Evolutionary conservation across 177 flowering plant genomes (phyloP).

Genomic region (Vitis hybrid): DNA sequence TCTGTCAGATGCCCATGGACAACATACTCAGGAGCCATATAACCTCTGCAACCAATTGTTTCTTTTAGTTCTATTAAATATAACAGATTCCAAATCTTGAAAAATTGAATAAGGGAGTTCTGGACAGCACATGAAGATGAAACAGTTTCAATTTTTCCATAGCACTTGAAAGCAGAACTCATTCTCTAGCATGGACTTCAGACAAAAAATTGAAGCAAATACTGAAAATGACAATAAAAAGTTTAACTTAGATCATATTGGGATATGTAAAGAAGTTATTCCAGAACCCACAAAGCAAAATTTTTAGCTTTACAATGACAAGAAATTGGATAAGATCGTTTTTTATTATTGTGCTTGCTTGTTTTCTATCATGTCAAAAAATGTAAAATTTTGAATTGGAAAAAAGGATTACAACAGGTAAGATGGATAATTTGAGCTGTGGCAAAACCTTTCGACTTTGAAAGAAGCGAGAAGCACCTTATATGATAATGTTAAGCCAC

Average conservation of each 20-base stretch:
- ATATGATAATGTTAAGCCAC: too few relatives aligned
- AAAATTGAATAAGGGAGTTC: neutral
- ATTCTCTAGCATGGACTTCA: neutral
- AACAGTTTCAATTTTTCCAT: neutral
- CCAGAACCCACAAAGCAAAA: too few relatives aligned
- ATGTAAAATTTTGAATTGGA: too few relatives aligned
- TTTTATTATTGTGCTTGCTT: too few relatives aligned
- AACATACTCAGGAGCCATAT: slow-evolving; percentile 39
- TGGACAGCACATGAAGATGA: neutral
- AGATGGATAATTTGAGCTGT: too few relatives aligned
- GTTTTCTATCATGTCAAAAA: too few relatives aligned
- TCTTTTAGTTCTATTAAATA: neutral
- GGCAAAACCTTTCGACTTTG: too few relatives aligned
- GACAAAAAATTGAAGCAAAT: neutral
- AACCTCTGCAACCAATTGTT: slow-evolving; percentile 13
- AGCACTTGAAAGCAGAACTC: neutral
- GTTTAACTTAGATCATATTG: neutral
- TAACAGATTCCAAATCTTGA: neutral
- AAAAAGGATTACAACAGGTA: too few relatives aligned
- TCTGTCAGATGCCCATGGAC: slow-evolving; percentile 34
- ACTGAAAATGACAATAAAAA: neutral
- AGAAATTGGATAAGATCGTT: too few relatives aligned
- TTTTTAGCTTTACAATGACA: too few relatives aligned
- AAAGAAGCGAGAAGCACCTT: too few relatives aligned
- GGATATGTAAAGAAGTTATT: too few relatives aligned